phyloP scores from a whole-genome alignment of 1,284 basidiomycete species.

The Puccinia coronata region DNA sequence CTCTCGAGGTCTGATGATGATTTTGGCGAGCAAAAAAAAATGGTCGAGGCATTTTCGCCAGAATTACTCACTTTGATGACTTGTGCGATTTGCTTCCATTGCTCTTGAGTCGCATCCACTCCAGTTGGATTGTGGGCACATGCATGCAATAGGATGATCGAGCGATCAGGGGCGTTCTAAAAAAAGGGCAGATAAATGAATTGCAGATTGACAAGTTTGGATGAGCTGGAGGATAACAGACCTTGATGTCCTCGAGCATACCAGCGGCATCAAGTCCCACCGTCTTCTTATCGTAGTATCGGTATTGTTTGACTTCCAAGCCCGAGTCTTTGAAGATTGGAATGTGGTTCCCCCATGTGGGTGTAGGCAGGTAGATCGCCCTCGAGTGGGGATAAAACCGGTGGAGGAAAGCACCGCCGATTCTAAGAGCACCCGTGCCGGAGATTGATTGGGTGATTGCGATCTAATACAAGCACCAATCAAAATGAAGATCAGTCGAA shows the following conservation, averaged over 20 bases:
- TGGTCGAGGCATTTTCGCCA: background rate
- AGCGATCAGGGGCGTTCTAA: slow-evolving; percentile 55
- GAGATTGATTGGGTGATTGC: slow-evolving; percentile 95
- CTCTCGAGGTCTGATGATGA: background rate
- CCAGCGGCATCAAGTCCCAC: slow-evolving; percentile 59
- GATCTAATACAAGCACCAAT: slow-evolving; percentile 64
- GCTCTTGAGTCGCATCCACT: slow-evolving; percentile 83
- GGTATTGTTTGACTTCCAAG: slow-evolving; percentile 86
- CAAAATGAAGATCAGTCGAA: background rate
- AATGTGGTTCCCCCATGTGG: slow-evolving; percentile 98
- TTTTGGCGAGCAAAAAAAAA: background rate
- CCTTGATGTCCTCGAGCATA: slow-evolving; percentile 54
- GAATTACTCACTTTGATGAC: slow-evolving; percentile 65
- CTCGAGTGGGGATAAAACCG: slow-evolving; percentile 86
- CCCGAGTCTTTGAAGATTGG: slow-evolving; percentile 75
- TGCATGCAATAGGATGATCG: slow-evolving; percentile 58
- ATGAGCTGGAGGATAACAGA: slow-evolving; percentile 31
- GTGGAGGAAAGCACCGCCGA: slow-evolving; percentile 90
- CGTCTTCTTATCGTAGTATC: slow-evolving; percentile 61
- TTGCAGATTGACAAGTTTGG: background rate
- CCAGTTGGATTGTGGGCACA: slow-evolving; percentile 64
- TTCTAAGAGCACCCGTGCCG: slow-evolving; percentile 94
- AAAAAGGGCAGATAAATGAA: background rate
- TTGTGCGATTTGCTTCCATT: slow-evolving; percentile 81
- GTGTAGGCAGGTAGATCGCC: slow-evolving; percentile 86